Conservation (phyloP, 2,329 filamentous ascomycete species). For the Fusarium irregulare region DNA sequence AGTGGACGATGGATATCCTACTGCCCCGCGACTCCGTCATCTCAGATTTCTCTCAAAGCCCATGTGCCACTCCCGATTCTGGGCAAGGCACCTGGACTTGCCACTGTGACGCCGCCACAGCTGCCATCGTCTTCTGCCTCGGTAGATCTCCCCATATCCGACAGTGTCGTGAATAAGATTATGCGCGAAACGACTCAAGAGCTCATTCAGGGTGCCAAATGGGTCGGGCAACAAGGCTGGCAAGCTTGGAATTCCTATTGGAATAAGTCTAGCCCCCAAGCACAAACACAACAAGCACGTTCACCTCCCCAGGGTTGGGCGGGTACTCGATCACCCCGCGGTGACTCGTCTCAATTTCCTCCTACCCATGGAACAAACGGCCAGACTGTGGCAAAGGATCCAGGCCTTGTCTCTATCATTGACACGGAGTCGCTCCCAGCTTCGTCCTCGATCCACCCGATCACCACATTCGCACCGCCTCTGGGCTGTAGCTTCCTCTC, state of each 20-base stretch:
- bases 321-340: conserved; percentile 56
- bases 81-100: conserved; percentile 66
- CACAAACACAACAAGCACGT: conserved; percentile 58
- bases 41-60: conserved; percentile 76
- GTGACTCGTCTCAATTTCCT: conserved; percentile 70
- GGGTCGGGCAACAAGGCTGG: conserved; percentile 80
- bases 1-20: conserved; percentile 82
- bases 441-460: conserved; percentile 67
- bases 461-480: conserved; percentile 77
- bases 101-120: conserved; percentile 74
- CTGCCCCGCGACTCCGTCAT: conserved; percentile 77
- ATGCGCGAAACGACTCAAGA: conserved; percentile 84
- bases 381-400: conserved; percentile 70
- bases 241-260: conserved; percentile 86
- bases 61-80: conserved; percentile 67
- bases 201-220: conserved; percentile 77
- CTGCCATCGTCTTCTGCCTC: conserved; percentile 74
- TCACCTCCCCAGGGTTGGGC: conserved; percentile 63
- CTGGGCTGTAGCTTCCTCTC: conserved; percentile 85
- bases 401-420: conserved; percentile 79
- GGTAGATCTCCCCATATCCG: conserved; percentile 77
- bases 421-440: conserved; percentile 72
- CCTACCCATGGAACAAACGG: conserved; percentile 77
- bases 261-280: conserved; percentile 64
- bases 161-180: conserved; percentile 79